Base-by-base conservation (phyloP, 2,329 filamentous ascomycete genomes). In the Xylaria multiplex region DNA sequence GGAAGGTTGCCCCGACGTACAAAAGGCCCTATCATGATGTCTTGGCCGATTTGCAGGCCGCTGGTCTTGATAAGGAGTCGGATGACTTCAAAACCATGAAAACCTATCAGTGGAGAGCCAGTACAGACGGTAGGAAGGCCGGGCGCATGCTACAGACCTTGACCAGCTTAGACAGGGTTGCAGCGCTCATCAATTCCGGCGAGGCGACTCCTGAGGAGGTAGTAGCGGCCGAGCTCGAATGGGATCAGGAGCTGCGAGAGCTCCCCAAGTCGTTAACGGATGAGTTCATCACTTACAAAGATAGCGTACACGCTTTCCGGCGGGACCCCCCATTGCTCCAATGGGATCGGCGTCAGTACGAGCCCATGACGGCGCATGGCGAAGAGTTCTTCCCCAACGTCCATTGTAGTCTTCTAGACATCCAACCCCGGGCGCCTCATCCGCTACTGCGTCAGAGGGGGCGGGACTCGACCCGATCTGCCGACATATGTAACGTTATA, bases 291-390 rank as follows among this genome's bases (percentile, higher is more conserved):
- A 75, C 79, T 35, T 72, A 79, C 54, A 79, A 81, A 35, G 88
- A 91, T 71, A 87, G 89, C 73, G 76, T 83, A 50, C 84, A 86
- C 69, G 70, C 85, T 16, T 81, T 84, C 72, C 76, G 79, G 56
- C 81, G 84, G 76, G 71, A 81, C 0, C 81, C 83, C 1, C 85
- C 88, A 0, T 72, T 84, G 0, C 77, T 95, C 3, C 72, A 82
- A 30, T 94, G 90, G 88, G 93, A 97, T 77, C 83, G 85, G 1
- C 88, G 93, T 16, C 79, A 82, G 1, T 88, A 87, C 72, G 92
- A 97, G 72, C 91, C 93, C 0, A 81, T 97, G 16, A 77, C 81
- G 27, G 84, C 87, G 2, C 66, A 81, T 4, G 58, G 78, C 0
- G 73, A 84, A 0, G 93, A 97, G 70, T 90, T 93, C 72, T 92